Conservation (phyloP, 2,329 filamentous ascomycete genomes). For the Sclerotinia borealis region DNA sequence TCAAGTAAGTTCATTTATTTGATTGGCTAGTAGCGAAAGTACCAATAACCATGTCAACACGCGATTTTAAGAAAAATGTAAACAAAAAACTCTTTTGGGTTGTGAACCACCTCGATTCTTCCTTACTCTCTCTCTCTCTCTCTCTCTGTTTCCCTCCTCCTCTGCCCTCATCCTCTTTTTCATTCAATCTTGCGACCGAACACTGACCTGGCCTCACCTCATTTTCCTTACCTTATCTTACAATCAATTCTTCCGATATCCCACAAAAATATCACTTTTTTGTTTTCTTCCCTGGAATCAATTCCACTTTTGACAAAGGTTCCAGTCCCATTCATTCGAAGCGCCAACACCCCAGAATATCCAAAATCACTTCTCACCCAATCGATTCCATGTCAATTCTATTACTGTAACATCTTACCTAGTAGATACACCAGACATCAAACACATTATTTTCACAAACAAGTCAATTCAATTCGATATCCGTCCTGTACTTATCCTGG, state of each 20-base stretch:
- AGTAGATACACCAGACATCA: not conserved
- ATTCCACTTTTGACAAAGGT: not conserved
- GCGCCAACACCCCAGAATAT: slow-evolving; percentile 3
- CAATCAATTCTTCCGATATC: not conserved
- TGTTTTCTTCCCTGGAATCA: not conserved
- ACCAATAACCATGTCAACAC: slow-evolving; percentile 1
- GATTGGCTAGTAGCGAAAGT: not conserved
- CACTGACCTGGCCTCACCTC: not conserved
- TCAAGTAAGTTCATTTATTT: not conserved
- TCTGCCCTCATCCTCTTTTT: not conserved
- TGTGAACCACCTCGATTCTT: not conserved
- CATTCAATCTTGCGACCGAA: not conserved
- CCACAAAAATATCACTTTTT: not conserved
- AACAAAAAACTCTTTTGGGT: slow-evolving; percentile 1
- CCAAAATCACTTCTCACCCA: not conserved
- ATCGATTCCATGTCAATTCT: not conserved
- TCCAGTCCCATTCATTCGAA: not conserved
- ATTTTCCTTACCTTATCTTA: not conserved
- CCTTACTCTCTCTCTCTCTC: not conserved
- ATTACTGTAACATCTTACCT: not conserved
- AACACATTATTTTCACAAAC: not conserved
- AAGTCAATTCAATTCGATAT: not conserved
- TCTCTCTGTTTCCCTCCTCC: not conserved
- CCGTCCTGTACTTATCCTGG: not conserved
- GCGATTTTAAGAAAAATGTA: not conserved